These are phyloP conservation scores for Kalmusia sp. DNA, from an alignment of 2,329 filamentous ascomycete genomes.

Conservation along the genomic window DNA sequence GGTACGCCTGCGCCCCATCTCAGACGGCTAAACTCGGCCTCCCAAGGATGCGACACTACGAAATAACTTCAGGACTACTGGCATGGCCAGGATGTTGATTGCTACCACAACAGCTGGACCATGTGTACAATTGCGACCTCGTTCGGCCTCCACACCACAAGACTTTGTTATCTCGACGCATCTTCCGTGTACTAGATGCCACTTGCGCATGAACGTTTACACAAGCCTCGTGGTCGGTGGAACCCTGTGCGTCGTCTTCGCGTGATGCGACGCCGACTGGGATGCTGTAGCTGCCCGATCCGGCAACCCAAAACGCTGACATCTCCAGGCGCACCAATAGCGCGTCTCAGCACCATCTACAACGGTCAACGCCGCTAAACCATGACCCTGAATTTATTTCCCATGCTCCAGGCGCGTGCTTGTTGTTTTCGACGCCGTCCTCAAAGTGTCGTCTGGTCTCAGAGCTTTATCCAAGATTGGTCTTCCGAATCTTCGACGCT, in stretches of 20 bases:
- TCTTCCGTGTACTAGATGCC: neutral
- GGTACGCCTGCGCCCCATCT: conserved; percentile 1
- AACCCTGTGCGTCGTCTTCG: conserved; percentile 6
- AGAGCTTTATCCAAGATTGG: conserved; percentile 8
- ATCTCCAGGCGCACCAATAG: neutral
- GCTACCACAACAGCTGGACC: too few relatives aligned
- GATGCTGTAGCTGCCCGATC: neutral
- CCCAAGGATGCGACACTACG: conserved; percentile 1
- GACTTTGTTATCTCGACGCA: neutral
- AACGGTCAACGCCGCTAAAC: conserved; percentile 3
- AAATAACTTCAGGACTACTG: neutral
- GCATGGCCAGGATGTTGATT: too few relatives aligned
- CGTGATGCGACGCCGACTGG: conserved; percentile 6
- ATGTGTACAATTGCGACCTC: neutral
- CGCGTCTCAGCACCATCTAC: neutral
- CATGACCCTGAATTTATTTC: neutral
- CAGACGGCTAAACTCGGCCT: neutral
- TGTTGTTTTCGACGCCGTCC: neutral
- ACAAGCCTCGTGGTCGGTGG: conserved; percentile 7
- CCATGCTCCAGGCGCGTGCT: conserved; percentile 4
- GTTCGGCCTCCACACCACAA: neutral
- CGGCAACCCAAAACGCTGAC: conserved; percentile 7
- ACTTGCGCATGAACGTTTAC: neutral
- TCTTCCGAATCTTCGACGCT: too few relatives aligned
- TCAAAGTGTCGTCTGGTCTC: neutral